A percentile compares a stretch with the other conserved stretches of the same genome.
Conservation (phyloP, 768 basidiomycete genomes). For the Lepiota subincarnata region DNA sequence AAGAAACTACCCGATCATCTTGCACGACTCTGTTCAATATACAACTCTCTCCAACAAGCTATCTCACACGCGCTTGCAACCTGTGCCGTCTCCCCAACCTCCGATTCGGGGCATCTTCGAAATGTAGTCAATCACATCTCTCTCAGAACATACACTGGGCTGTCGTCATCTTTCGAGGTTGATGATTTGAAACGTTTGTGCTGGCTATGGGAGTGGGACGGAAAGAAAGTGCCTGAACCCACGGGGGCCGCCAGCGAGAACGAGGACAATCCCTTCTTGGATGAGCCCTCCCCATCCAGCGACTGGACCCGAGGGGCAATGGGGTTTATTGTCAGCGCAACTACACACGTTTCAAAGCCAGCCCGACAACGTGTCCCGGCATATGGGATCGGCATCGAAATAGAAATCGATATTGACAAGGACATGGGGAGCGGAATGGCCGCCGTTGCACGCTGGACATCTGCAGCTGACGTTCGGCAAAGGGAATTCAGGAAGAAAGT, state of each 20-base stretch:
- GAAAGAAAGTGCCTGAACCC: conserved; percentile 32
- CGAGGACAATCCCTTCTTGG: conserved; percentile 73
- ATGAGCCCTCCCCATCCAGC: conserved; percentile 34
- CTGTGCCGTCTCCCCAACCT: conserved; percentile 70
- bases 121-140: conserved; percentile 80
- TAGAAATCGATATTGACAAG: conserved; percentile 81
- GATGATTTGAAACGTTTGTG: conserved; percentile 73
- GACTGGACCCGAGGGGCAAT: conserved; percentile 81
- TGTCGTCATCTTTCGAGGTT: conserved; percentile 58
- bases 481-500: conserved; percentile 57
- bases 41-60: conserved; percentile 74
- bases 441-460: conserved; percentile 85
- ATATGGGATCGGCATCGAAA: conserved; percentile 85
- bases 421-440: conserved; percentile 82
- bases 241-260: conserved; percentile 21
- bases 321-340: conserved; percentile 71
- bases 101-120: conserved; percentile 70
- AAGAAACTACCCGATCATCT: conserved; percentile 52
- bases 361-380: conserved; percentile 67
- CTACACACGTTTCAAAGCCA: conserved; percentile 67
- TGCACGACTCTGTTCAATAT: conserved; percentile 55
- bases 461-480: conserved; percentile 58
- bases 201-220: conserved; percentile 91
- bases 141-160: conserved; percentile 61
- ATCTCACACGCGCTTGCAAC: conserved; percentile 84